Evolutionary conservation across 1,139 yeast species (phyloP), one percentile per base, ranked within the genome.

Genomic region (Kluyveromyces sp.): DNA sequence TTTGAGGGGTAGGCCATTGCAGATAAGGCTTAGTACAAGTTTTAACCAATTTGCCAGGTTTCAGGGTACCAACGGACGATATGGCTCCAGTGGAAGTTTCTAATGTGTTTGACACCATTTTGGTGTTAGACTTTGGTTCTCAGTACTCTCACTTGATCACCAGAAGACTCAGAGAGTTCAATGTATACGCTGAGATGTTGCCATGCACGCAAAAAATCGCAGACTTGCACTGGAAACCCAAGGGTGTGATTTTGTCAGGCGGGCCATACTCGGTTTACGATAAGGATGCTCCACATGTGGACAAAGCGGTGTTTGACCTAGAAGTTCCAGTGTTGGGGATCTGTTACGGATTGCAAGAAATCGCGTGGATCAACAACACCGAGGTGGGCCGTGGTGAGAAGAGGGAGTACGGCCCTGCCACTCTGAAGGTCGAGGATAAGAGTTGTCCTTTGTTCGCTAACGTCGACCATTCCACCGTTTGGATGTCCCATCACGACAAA

Each of bases 401-500:
- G 76, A 83, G 98, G 69, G 99, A 92, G 71, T 92, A 92, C 66
- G 99, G 99, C 49, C 96, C 95, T 43, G 96, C 98, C 49, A 80
- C 86, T 49, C 75, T 92, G 65, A 75, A 80, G 55, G 94, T 88
- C 44, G 72, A 76, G 58, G 94, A 86, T 62, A 51, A 70, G 37
- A 49, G 67, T 17, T 80, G 88, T 66, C 80, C 86, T 28, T 73
- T 92, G 55, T 89, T 92, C 70, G 74, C 80, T 54, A 96, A 81
- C 48, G 86, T 94, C 57, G 94, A 87, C 68, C 83, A 89, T 70
- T 87, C 95, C 49, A 64, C 64, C 41, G 97, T 94, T 52, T 92
- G 99, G 99, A 92, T 92, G 99, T 89, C 97, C 38, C 99, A 92
- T 68, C 96, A 96, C 61, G 99, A 92, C 71, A 94, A 92, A 73